A percentile compares a stretch with the other conserved stretches of the same genome.
Evolutionary conservation across 2,329 filamentous ascomycete genomes (phyloP).

Genomic region (Ascosphaera apis): DNA sequence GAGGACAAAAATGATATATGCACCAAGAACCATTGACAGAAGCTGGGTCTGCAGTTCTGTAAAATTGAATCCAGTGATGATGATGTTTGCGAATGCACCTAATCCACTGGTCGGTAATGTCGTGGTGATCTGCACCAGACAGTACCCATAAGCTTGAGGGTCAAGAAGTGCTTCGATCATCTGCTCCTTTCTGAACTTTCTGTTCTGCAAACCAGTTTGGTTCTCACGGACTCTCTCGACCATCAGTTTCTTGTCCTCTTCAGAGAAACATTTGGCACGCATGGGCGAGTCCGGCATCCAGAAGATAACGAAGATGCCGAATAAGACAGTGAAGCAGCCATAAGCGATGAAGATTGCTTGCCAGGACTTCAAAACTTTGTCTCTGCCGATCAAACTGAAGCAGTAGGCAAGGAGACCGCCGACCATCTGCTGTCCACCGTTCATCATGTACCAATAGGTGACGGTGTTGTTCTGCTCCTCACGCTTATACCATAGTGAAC

Average conservation of each 20-base stretch:
- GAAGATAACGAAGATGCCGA: slow-evolving; percentile 38
- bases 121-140: slow-evolving; percentile 43
- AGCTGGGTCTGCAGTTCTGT: slow-evolving; percentile 44
- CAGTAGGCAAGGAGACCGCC: slow-evolving; percentile 43
- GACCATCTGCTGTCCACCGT: slow-evolving; percentile 48
- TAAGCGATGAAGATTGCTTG: slow-evolving; percentile 46
- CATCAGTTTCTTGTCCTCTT: slow-evolving; percentile 42
- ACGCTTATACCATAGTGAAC: slow-evolving; percentile 36
- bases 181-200: slow-evolving; percentile 29
- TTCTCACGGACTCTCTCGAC: slow-evolving; percentile 36
- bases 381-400: slow-evolving; percentile 27
- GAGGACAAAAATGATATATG: slow-evolving; percentile 49
- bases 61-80: slow-evolving; percentile 49
- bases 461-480: slow-evolving; percentile 44
- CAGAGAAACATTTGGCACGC: slow-evolving; percentile 44
- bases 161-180: slow-evolving; percentile 36
- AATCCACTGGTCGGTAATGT: slow-evolving; percentile 51
- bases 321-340: slow-evolving; percentile 38
- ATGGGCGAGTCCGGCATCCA: slow-evolving; percentile 49
- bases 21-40: slow-evolving; percentile 50
- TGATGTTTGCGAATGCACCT: slow-evolving; percentile 50
- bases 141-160: slow-evolving; percentile 43
- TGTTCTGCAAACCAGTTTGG: slow-evolving; percentile 38
- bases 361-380: slow-evolving; percentile 36
- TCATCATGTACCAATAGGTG: slow-evolving; percentile 60